Evolutionary conservation across 2,329 filamentous ascomycete genomes (phyloP), one percentile per base, ranked within the genome.

Genomic region (Lachnum nothofagi): DNA sequence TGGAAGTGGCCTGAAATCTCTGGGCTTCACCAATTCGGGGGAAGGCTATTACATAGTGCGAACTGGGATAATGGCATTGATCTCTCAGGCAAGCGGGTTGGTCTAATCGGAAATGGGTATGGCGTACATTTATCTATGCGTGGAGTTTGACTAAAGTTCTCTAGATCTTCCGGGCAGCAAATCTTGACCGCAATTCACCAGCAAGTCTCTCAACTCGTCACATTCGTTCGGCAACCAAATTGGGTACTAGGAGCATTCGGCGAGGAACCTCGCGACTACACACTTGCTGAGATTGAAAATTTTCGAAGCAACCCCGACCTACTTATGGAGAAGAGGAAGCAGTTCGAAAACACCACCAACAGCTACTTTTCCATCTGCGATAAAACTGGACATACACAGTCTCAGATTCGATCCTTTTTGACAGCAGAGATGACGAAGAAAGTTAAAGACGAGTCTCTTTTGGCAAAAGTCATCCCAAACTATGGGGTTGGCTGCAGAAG

Each of bases 61-160:
- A 65, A 75, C 44, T 81, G 78, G 78, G 69, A 78, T 34, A 62
- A 72, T 10, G 66, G 64, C 2, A 64, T 77, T 37, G 71, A 79
- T 46, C 64, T 80, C 16, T 65, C 67, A 6, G 71, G 70, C 49
- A 80, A 79, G 57, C 67, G 79, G 53, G 74, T 80, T 5, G 68
- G 79, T 7, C 71, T 81, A 7, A 63, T 81, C 41, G 78, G 78
- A 5, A 78, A 75, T 4, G 78, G 78, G 77, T 60, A 75, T 69
- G 3, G 71, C 70, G 0, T 51, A 67, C 6, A 65, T 64, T 37
- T 29, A 37, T 38, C 22, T 33, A 54, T 51, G 19, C 48, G 60
- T 29, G 52, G 20, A 44, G 12, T 55, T 52, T 50, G 63, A 67
- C 50, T n/a, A n/a, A n/a, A 49, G 25, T 27, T 29, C n/a, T 24